These are phyloP conservation scores for Astrephomene gubernaculifera DNA, from an alignment of 139 green algal species.

Conservation along the genomic window DNA sequence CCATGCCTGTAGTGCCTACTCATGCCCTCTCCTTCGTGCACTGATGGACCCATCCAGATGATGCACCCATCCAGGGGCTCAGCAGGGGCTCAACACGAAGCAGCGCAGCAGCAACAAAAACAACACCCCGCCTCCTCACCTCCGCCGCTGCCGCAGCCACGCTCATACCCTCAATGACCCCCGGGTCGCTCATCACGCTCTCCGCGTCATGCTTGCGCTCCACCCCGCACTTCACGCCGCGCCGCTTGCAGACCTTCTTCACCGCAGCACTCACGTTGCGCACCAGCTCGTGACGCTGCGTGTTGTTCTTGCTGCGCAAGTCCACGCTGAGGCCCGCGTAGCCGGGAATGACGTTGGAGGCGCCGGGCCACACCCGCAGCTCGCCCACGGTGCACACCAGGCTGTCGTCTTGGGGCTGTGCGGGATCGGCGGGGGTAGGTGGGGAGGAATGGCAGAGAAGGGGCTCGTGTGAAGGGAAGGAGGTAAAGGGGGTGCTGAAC, in stretches of 20 bases:
- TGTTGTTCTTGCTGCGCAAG: conserved; percentile 63
- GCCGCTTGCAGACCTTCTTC: conserved; percentile 46
- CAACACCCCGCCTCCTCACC: too few species aligned
- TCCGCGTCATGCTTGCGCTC: conserved; percentile 68
- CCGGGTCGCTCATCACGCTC: conserved; percentile 63
- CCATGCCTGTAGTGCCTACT: too few species aligned
- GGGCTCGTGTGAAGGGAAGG: too few species aligned
- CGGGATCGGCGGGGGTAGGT: too few species aligned
- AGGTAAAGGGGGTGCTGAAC: background rate
- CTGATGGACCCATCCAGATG: too few species aligned
- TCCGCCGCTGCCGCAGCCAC: conserved; percentile 14
- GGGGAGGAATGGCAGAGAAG: too few species aligned
- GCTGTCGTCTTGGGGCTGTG: conserved; percentile 49
- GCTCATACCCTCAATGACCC: conserved; percentile 55
- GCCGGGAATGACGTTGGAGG: conserved; percentile 91
- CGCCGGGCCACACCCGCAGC: conserved; percentile 80
- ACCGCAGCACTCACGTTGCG: conserved; percentile 41
- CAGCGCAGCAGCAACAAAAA: too few species aligned
- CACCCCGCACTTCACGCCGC: conserved; percentile 63
- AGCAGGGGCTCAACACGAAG: too few species aligned
- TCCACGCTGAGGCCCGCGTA: conserved; percentile 77
- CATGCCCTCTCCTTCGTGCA: too few species aligned
- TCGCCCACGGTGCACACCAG: conserved; percentile 95
- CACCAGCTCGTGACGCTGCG: conserved; percentile 47
- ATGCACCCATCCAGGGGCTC: too few species aligned